Conservation (phyloP, 2,329 filamentous ascomycete genomes). For the Chalaropsis thielavioides region DNA sequence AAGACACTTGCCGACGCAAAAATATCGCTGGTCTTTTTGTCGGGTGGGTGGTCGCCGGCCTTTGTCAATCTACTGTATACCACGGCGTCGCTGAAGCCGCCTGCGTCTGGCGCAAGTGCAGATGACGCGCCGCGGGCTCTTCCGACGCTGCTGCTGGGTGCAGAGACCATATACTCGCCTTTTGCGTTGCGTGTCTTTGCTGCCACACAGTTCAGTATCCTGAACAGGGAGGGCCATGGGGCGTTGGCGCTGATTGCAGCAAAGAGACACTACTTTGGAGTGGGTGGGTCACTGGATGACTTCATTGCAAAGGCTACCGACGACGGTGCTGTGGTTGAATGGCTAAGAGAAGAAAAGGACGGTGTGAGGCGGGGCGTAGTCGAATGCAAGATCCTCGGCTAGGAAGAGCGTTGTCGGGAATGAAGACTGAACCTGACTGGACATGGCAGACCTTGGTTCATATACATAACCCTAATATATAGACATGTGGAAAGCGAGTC, state of each 20-base stretch:
- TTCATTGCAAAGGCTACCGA: slow-evolving; percentile 42
- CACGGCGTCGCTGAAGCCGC: slow-evolving; percentile 3
- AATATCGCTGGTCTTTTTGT: slow-evolving; percentile 52
- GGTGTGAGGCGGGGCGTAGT: slow-evolving; percentile 50
- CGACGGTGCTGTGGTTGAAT: slow-evolving; percentile 35
- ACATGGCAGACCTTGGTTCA: background rate
- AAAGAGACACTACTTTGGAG: slow-evolving; percentile 72
- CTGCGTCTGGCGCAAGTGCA: background rate
- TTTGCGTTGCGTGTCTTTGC: slow-evolving; percentile 55
- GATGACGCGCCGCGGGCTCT: slow-evolving; percentile 12
- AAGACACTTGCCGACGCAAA: slow-evolving; percentile 33
- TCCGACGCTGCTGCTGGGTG: slow-evolving; percentile 47
- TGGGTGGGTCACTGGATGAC: slow-evolving; percentile 67
- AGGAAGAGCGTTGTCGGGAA: background rate
- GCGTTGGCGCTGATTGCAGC: slow-evolving; percentile 56
- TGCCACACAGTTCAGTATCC: slow-evolving; percentile 46
- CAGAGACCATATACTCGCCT: slow-evolving; percentile 74
- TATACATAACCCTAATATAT: background rate
- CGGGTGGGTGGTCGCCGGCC: slow-evolving; percentile 56
- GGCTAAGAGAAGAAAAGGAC: slow-evolving; percentile 43
- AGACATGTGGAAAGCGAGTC: background rate
- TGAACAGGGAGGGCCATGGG: slow-evolving; percentile 29
- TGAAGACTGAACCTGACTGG: background rate
- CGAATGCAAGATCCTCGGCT: slow-evolving; percentile 26
- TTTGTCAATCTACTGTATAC: slow-evolving; percentile 46